Base-by-base conservation (phyloP, 2,329 filamentous ascomycete species). In the Nemania serpens region DNA sequence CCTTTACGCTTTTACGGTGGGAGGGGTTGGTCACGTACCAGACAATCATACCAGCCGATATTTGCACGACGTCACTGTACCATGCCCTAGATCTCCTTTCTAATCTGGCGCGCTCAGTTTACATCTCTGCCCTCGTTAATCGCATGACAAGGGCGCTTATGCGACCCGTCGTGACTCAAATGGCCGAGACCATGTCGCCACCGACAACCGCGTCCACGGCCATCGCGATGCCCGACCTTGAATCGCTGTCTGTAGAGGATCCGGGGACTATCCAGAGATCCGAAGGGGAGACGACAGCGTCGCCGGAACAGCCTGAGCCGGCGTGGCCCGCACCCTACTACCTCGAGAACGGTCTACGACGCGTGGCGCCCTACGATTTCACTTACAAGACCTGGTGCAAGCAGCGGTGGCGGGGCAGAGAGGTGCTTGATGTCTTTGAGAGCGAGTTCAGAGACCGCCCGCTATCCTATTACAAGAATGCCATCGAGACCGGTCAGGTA, bases 301-400 rank as follows among this genome's bases (percentile, higher is more conserved):
- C 66, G 46, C 59, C 22, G 43, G 76, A 73, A 18, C 74, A 78
- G 3, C 65, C 70, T 5, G 72, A 70, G 33, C 74, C 78, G 54
- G 66, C 76, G 20, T 82, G 79, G 80, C 84, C 84, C 9, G 77
- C 79, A 58, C 93, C 92, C 0, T 98, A 97, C 77, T 90, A 89
- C 70, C 81, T 97, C 64, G 89, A 97, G 69, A 88, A 89, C 68
- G 93, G 91, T 9, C 79, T 99, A 63, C 88, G 93, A 52, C 88
- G 92, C 65, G 89, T 97, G 34, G 83, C 83, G 45, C 94, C 94
- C 3, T 98, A 99, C 74, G 87, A 95, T 74, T 97, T 84, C 75
- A 97, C 93, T 2, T 97, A 97, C 81, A 96, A 97, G 73, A 97
- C 94, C 0, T 92, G 87, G 78, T 95, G 91, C 81, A 99, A 98